Evolutionary conservation across 2,329 filamentous ascomycete species (phyloP).

Genomic region (Trichoderma lentiforme): DNA sequence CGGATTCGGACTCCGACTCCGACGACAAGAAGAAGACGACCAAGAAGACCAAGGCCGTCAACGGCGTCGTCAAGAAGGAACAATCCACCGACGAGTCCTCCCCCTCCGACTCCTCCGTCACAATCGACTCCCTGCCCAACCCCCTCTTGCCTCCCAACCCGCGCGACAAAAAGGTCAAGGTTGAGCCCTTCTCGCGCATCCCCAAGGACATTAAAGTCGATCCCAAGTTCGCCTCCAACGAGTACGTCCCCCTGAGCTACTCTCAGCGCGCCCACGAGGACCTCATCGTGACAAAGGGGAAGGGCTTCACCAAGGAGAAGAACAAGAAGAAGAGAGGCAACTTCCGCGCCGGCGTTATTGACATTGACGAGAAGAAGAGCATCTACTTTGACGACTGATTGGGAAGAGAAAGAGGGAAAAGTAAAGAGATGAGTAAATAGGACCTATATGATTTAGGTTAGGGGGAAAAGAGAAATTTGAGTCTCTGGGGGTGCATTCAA

Average conservation of each 20-base stretch:
- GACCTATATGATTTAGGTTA: background rate
- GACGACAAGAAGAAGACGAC: constrained; percentile 27
- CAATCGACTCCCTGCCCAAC: constrained; percentile 45
- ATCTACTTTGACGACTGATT: constrained; percentile 90
- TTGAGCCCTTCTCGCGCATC: constrained; percentile 74
- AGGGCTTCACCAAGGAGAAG: constrained; percentile 99
- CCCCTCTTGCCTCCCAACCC: constrained; percentile 55
- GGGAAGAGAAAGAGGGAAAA: background rate
- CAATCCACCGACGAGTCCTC: constrained; percentile 40
- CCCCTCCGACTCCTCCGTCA: constrained; percentile 50
- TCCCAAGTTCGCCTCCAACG: constrained; percentile 70
- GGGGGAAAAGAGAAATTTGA: background rate
- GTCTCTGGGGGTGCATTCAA: constrained; percentile 13
- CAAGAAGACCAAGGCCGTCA: constrained; percentile 21
- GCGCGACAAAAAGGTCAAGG: constrained; percentile 45
- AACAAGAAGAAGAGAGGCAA: constrained; percentile 95
- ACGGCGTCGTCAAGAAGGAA: constrained; percentile 4
- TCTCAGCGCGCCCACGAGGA: constrained; percentile 85
- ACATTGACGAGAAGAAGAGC: constrained; percentile 75
- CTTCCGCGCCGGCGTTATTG: constrained; percentile 85
- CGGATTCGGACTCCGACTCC: constrained; percentile 29
- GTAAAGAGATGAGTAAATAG: background rate
- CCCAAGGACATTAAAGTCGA: constrained; percentile 66
- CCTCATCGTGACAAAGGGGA: constrained; percentile 85
- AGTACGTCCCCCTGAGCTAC: constrained; percentile 80